These are phyloP conservation scores for Pleurostoma richardsiae DNA, from an alignment of 2,329 filamentous ascomycete species.

Conservation along the genomic window DNA sequence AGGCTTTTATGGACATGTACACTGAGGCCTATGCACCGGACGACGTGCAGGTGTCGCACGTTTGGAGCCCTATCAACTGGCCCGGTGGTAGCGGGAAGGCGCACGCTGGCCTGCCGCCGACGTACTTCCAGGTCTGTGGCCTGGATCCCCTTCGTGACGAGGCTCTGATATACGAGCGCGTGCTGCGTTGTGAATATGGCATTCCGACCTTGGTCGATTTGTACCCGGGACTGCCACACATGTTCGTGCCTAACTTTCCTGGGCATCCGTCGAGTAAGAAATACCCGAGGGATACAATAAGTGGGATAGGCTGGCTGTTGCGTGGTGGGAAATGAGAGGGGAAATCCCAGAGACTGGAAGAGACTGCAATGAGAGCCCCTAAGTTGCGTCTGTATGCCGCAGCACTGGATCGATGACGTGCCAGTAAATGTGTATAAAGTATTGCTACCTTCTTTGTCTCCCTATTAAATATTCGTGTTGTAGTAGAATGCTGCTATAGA, in stretches of 20 bases:
- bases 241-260: conserved; percentile 10
- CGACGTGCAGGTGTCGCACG: neutral
- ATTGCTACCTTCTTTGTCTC: no score
- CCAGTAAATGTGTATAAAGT: no score
- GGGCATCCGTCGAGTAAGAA: neutral
- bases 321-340: neutral
- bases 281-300: neutral
- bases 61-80: neutral
- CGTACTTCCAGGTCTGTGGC: conserved; percentile 46
- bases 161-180: conserved; percentile 41
- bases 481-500: no score
- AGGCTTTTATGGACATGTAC: neutral
- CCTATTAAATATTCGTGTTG: no score
- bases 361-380: no score
- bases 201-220: conserved; percentile 35
- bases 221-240: conserved; percentile 18
- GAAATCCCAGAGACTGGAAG: no score
- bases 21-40: neutral
- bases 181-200: conserved; percentile 32
- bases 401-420: no score
- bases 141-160: conserved; percentile 46
- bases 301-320: neutral
- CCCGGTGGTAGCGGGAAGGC: neutral
- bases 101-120: conserved; percentile 30
- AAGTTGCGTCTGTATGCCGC: no score